Evolutionary conservation across 2,329 filamentous ascomycete genomes (phyloP).

Genomic region (Ophiostoma triangulosporum): DNA sequence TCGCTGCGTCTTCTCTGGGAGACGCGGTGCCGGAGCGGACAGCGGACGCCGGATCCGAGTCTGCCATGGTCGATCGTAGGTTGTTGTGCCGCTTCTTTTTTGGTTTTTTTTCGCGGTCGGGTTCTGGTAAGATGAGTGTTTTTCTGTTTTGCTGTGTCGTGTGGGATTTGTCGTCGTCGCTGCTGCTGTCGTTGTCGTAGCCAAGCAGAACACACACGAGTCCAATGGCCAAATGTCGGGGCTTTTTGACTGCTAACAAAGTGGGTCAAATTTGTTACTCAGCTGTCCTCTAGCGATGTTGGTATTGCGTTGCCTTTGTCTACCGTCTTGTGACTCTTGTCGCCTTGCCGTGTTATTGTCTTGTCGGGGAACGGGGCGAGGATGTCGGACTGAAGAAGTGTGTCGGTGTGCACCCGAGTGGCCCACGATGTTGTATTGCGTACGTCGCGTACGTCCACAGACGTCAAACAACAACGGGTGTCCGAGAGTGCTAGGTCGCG

Average conservation of each 20-base stretch:
- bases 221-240: background rate
- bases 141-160: background rate
- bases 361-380: background rate
- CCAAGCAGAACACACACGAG: background rate
- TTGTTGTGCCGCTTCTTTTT: background rate
- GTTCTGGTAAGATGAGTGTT: background rate
- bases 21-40: constrained; percentile 19
- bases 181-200: background rate
- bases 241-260: background rate
- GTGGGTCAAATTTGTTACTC: background rate
- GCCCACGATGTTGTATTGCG: too few species aligned
- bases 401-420: too few species aligned
- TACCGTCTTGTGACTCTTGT: too few species aligned
- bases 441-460: too few species aligned
- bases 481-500: too few species aligned
- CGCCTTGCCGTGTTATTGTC: too few species aligned
- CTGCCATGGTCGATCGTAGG: constrained; percentile 4
- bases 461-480: too few species aligned
- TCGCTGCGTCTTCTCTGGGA: constrained; percentile 46
- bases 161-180: too few species aligned
- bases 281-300: background rate
- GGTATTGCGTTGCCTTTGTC: background rate
- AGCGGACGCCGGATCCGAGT: constrained; percentile 7
- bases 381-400: background rate
- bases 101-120: background rate